Percentiles rank a stretch among this genome's conserved stretches.
Conservation (phyloP, 1,284 basidiomycete species). For the Trichosporon sp. region DNA sequence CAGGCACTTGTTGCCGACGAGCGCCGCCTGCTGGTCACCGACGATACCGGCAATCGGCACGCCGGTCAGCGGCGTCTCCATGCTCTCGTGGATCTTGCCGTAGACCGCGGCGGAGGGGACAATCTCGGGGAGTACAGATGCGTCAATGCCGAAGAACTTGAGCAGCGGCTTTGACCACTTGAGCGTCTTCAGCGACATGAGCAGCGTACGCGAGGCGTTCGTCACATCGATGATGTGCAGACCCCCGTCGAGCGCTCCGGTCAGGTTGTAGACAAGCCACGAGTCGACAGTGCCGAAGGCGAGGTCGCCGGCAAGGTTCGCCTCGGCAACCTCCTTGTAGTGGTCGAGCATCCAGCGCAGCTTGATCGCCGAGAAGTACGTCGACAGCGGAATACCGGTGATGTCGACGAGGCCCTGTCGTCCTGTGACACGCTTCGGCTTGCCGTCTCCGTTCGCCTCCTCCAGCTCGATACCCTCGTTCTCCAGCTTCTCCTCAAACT, state of each 20-base stretch:
- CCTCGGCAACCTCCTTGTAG: slow-evolving; percentile 73
- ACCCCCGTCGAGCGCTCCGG: slow-evolving; percentile 68
- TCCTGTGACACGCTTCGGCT: slow-evolving; percentile 60
- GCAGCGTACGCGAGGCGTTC: slow-evolving; percentile 93
- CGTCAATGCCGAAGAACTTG: slow-evolving; percentile 81
- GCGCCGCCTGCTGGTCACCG: slow-evolving; percentile 94
- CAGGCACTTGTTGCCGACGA: slow-evolving; percentile 95
- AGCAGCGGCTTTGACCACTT: slow-evolving; percentile 82
- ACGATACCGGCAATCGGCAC: slow-evolving; percentile 87
- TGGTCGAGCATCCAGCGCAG: slow-evolving; percentile 96
- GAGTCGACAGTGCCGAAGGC: slow-evolving; percentile 94
- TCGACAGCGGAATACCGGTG: slow-evolving; percentile 87
- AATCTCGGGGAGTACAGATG: slow-evolving; percentile 79
- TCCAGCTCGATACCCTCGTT: slow-evolving; percentile 73
- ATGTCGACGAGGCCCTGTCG: slow-evolving; percentile 53
- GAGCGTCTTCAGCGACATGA: slow-evolving; percentile 80
- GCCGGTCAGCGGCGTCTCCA: slow-evolving; percentile 69
- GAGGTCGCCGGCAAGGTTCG: slow-evolving; percentile 79
- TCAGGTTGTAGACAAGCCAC: slow-evolving; percentile 78
- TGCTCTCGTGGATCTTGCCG: slow-evolving; percentile 65
- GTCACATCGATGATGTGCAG: slow-evolving; percentile 94
- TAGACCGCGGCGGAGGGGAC: slow-evolving; percentile 92
- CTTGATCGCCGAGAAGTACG: slow-evolving; percentile 96
- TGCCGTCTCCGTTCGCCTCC: slow-evolving; percentile 22
- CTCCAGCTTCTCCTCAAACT: slow-evolving; percentile 73